Base-by-base conservation (phyloP, 768 basidiomycete genomes). In the Phaeotremella skinneri region DNA sequence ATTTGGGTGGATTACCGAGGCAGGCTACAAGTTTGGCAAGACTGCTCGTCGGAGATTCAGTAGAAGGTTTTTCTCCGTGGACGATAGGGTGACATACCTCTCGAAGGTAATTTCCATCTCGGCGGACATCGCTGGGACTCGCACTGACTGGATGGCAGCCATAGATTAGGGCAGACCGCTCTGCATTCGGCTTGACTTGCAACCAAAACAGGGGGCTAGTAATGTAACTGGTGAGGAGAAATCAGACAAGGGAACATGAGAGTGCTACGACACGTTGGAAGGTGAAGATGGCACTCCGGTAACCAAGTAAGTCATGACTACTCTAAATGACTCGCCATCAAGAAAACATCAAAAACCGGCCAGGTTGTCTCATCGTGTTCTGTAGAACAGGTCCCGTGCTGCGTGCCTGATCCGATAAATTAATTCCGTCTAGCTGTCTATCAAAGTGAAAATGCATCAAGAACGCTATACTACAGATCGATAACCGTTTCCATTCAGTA, bases 31-130 rank as follows among this genome's bases (percentile, higher is more conserved):
- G 59, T n/a, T 61, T 53, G 4, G 59, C 52, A 26, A 68, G 58
- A 47, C 69, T 70, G 34, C 6, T 7, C 7, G 21, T 30, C 23
- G 31, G 20, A 5, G 17, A 9, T 9, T 49, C 48, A 57, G 47
- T 31, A 25, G 7, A n/a, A 48, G 11, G 11, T 7, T 21, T 48
- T 48, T 50, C 6, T n/a, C 55, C 45, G 53, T 25, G 45, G 11
- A 25, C 37, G 48, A 39, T 41, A 14, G 25, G 37, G 16, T 14
- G 43, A 30, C 26, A 27, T 52, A 69, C 67, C 59, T 63, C 56
- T 69, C 67, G 42, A 69, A 69, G 9, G 67, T 29, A 39, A 69
- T 49, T 47, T 66, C 64, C 67, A 69, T 69, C 7, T 13, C 23
- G 43, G 6, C 7, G 43, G 43, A 9, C 11, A 39, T 39, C 9